Conservation (phyloP, 768 basidiomycete species). For the Cubamyces lactineus region DNA sequence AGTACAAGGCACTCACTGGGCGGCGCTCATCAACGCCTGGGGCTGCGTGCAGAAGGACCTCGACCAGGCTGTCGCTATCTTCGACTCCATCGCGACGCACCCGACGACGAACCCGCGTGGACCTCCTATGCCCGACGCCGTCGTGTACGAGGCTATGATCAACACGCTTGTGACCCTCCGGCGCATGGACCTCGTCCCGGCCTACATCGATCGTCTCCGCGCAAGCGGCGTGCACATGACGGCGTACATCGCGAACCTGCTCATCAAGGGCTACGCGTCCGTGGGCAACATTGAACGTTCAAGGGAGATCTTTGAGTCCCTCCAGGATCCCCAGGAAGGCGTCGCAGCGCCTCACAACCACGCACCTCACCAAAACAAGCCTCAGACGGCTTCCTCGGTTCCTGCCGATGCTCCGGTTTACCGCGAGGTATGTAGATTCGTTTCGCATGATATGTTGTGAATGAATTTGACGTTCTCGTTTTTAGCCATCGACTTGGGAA, state of each 20-base stretch:
- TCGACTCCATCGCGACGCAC: conserved; percentile 70
- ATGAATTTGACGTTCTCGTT: not conserved
- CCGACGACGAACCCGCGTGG: conserved; percentile 42
- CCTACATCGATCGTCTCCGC: conserved; percentile 65
- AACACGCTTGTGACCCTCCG: conserved; percentile 82
- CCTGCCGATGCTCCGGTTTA: conserved; percentile 65
- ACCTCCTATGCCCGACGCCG: conserved; percentile 66
- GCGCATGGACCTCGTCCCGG: conserved; percentile 74
- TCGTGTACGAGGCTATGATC: conserved; percentile 89
- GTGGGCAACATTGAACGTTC: conserved; percentile 72
- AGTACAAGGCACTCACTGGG: conserved; percentile 71
- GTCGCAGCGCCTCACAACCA: conserved; percentile 92
- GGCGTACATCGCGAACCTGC: conserved; percentile 90
- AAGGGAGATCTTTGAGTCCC: conserved; percentile 74
- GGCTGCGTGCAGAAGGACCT: conserved; percentile 82
- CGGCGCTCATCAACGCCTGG: conserved; percentile 85
- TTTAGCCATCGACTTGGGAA: conserved; percentile 90
- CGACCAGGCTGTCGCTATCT: conserved; percentile 72
- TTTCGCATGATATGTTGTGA: not conserved
- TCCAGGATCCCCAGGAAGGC: conserved; percentile 80
- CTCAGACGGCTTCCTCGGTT: conserved; percentile 36
- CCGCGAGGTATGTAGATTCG: conserved; percentile 64
- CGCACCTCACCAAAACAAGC: conserved; percentile 61
- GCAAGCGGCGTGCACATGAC: conserved; percentile 79
- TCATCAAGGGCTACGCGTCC: conserved; percentile 74